These are phyloP conservation scores for Durio zibethinus DNA, from an alignment of 345 rosid species.

Conservation along the genomic window DNA sequence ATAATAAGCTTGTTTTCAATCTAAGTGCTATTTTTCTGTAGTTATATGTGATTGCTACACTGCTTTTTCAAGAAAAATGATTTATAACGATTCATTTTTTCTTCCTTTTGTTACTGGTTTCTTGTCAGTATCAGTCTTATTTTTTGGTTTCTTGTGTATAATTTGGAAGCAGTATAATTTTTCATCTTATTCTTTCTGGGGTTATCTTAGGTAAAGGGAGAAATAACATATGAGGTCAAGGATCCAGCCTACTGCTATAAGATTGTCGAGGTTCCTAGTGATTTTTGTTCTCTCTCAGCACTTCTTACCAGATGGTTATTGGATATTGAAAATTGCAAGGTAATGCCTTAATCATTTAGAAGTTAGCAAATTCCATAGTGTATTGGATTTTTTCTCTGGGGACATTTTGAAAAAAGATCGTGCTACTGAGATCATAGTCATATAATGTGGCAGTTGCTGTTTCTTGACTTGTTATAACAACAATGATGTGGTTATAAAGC, in stretches of 20 bases:
- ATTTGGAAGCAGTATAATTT: neutral
- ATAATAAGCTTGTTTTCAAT: neutral
- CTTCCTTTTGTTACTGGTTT: neutral
- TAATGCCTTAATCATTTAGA: slow-evolving; percentile 23
- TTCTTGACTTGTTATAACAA: neutral
- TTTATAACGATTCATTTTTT: neutral
- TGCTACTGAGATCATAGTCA: slow-evolving; percentile 20
- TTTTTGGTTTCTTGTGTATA: neutral
- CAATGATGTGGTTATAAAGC: neutral
- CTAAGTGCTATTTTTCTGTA: neutral
- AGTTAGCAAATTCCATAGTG: neutral
- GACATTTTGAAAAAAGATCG: neutral
- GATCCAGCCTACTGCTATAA: slow-evolving; percentile 79
- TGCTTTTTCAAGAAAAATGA: neutral
- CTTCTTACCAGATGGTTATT: slow-evolving; percentile 74
- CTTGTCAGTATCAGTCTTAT: neutral
- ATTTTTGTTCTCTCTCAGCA: slow-evolving; percentile 57
- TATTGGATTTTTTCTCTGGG: neutral
- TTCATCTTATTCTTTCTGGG: slow-evolving; percentile 20
- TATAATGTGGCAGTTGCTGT: slow-evolving; percentile 9
- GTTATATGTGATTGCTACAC: neutral
- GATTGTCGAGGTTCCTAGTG: slow-evolving; percentile 50
- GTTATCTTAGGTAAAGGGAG: slow-evolving; percentile 62
- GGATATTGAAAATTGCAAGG: slow-evolving; percentile 78
- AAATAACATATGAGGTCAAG: slow-evolving; percentile 76